Evolutionary conservation across 768 basidiomycete genomes (phyloP).

Genomic region (Thelephora ganbajun): DNA sequence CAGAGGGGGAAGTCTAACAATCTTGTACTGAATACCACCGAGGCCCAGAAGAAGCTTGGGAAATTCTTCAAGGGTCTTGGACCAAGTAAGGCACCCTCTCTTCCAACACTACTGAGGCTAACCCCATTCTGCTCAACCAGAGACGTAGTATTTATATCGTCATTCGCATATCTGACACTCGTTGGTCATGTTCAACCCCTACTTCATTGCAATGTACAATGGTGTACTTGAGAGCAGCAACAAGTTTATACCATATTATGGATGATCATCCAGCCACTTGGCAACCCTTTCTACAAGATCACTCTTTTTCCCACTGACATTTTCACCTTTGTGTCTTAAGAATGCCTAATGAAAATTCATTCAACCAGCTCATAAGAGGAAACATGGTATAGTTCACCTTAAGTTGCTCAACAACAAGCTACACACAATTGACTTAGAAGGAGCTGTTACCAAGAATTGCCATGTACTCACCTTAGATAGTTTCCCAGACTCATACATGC

Average conservation of each 20-base stretch:
- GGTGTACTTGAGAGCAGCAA: no score
- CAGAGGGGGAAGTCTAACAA: background rate
- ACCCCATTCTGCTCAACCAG: no score
- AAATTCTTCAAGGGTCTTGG: background rate
- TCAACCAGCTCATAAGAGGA: background rate
- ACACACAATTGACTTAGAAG: constrained; percentile 2
- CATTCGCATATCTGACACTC: no score
- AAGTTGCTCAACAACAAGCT: constrained; percentile 70
- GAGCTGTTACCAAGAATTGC: constrained; percentile 1
- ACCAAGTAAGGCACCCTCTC: background rate
- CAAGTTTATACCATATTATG: background rate
- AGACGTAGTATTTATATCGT: no score
- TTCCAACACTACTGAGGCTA: no score
- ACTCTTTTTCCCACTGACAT: constrained; percentile 56
- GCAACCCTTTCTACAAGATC: constrained; percentile 54
- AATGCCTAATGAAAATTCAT: constrained; percentile 37
- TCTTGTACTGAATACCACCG: background rate
- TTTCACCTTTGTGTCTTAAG: constrained; percentile 47
- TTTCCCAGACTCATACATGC: constrained; percentile 41
- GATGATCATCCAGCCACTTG: constrained; percentile 40
- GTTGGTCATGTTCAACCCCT: no score
- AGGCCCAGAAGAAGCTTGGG: background rate
- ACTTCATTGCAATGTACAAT: no score
- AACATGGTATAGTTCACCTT: constrained; percentile 34
- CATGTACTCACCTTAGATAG: constrained; percentile 46